Evolutionary conservation across 306 rosid species (phyloP).

Genomic region (Vachellia pachyceras): DNA sequence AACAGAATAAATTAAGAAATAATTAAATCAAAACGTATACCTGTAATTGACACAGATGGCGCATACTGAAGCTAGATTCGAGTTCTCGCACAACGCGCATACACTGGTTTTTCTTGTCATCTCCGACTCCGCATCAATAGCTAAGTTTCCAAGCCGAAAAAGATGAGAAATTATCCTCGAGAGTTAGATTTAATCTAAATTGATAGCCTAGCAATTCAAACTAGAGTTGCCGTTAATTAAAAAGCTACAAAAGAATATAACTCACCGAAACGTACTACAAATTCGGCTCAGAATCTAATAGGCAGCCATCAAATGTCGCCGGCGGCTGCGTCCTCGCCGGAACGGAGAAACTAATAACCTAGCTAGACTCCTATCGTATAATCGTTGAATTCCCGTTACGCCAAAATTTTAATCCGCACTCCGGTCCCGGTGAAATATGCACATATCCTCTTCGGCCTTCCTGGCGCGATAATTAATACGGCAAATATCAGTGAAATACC

Average conservation of each 20-base stretch:
- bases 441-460: neutral
- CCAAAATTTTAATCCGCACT: neutral
- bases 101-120: constrained; percentile 65
- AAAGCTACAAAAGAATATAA: neutral
- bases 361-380: neutral
- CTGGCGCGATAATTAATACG: too few species aligned
- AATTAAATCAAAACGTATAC: constrained; percentile 39
- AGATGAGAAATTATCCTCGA: neutral
- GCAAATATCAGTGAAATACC: too few species aligned
- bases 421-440: neutral
- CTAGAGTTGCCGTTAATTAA: neutral
- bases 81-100: constrained; percentile 84
- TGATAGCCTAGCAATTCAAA: neutral
- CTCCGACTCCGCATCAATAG: constrained; percentile 39
- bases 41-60: constrained; percentile 80
- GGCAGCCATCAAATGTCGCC: neutral
- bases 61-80: constrained; percentile 80
- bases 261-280: constrained; percentile 1
- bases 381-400: neutral
- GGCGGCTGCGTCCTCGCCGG: neutral
- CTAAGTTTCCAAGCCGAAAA: neutral
- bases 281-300: neutral
- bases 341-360: neutral
- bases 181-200: neutral
- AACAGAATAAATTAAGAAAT: constrained; percentile 1